phyloP scores from a whole-genome alignment of 495 filamentous ascomycete genomes.

The Monascus purpureus region DNA sequence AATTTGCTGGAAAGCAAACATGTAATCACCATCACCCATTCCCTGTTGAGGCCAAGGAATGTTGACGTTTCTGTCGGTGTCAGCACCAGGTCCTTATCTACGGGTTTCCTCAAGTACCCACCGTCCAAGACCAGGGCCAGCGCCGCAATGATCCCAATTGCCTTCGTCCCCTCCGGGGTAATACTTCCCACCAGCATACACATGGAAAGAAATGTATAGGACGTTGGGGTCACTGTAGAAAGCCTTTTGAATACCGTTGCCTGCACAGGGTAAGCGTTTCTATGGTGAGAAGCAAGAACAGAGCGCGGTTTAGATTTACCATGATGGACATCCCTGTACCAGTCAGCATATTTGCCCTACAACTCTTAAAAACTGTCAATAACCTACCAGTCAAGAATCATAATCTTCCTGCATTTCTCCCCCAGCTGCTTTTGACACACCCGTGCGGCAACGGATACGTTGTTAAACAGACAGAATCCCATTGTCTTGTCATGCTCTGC shows the following conservation, averaged over 20 bases:
- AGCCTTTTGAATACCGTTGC: constrained; percentile 93
- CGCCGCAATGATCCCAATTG: constrained; percentile 62
- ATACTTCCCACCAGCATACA: constrained; percentile 66
- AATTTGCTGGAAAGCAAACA: constrained; percentile 87
- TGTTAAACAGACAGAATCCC: constrained; percentile 97
- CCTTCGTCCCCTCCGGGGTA: constrained; percentile 73
- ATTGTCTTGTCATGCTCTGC: constrained; percentile 72
- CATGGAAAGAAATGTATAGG: constrained; percentile 93
- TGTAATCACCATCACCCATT: constrained; percentile 95
- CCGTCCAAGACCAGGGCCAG: constrained; percentile 57
- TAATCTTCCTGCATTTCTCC: constrained; percentile 65
- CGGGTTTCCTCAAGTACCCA: constrained; percentile 11
- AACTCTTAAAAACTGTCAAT: background rate
- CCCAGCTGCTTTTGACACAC: constrained; percentile 68
- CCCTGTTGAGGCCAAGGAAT: constrained; percentile 85
- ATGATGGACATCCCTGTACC: constrained; percentile 47
- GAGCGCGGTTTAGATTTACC: constrained; percentile 20
- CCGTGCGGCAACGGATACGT: constrained; percentile 78
- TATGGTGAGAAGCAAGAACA: background rate
- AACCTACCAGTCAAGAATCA: constrained; percentile 92
- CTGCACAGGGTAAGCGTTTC: constrained; percentile 23
- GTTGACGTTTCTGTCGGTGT: constrained; percentile 63
- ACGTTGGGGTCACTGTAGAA: constrained; percentile 93
- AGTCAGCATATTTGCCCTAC: constrained; percentile 12
- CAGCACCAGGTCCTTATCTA: constrained; percentile 1